Base-by-base conservation (phyloP, 31 red algal species). In the Endocladia muricata region DNA sequence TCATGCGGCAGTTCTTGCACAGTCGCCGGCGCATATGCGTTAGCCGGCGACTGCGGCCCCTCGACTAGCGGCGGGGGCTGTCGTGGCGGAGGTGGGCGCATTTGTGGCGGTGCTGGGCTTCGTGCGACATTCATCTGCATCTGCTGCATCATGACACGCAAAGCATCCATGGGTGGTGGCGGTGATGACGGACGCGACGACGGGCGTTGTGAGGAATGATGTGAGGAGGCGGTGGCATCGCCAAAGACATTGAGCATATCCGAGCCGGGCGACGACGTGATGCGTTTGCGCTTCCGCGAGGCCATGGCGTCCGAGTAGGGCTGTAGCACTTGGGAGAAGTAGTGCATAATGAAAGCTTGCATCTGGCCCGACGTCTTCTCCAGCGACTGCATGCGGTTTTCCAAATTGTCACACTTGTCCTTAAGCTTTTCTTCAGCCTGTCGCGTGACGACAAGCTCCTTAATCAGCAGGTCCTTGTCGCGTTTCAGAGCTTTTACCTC, bases 291-390 rank as follows among this genome's bases (percentile, higher is more conserved):
- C 67, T 89, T 89, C 11, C 91, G 84, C 33, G 78, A 82, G 8
- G 73, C 85, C 94, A 84, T 74, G 25, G 76, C 71, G 13, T 93
- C 73, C 1, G 88, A 88, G 43, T 89, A 88, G 9, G 84, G 71
- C 69, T 93, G 81, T 30, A 98, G 42, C 19, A 98, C 68, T 54
- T 86, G 90, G 37, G 83, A 83, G 31, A 94, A 98, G 82, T 88
- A 98, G 41, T 93, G 84, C 77, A 91, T 75, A 33, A 98, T 87
- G 44, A 98, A 98, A 37, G 92, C 73, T 64, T 91, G 86, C 86
- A 98, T 87, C 73, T 94, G 90, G n/a, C 88, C 73, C 28, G 90
- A 74, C 19, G 66, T 69, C 43, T 68, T 82, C 37, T 98, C 91
- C 32, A 98, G 54, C n/a, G 33, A 47, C 30, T 85, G 65, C 4